A percentile compares a stretch with the other conserved stretches of the same genome.
Evolutionary conservation across 192 early-diverging fungal species (phyloP).

Genomic region (Backusella sp.): DNA sequence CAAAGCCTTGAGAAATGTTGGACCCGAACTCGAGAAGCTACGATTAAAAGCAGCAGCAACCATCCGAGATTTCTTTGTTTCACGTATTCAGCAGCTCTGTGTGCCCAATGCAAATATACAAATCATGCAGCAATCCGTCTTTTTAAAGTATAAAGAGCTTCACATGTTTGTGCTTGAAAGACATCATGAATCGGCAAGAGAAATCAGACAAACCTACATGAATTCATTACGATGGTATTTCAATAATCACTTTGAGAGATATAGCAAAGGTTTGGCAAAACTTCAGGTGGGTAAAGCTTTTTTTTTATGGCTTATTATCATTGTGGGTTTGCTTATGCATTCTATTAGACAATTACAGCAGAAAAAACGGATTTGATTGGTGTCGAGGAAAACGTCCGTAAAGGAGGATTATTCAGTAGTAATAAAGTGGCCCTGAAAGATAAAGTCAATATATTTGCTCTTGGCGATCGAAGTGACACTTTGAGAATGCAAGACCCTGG

Average conservation of each 20-base stretch:
- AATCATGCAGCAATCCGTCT: constrained; percentile 87
- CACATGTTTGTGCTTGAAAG: constrained; percentile 89
- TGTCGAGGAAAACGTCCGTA: constrained; percentile 72
- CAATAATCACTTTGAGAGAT: constrained; percentile 87
- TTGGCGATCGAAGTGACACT: constrained; percentile 81
- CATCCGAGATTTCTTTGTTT: constrained; percentile 85
- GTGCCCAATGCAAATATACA: constrained; percentile 91
- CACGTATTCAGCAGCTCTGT: constrained; percentile 82
- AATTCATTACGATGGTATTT: constrained; percentile 85
- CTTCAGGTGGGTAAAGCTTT: constrained; percentile 56
- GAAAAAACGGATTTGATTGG: constrained; percentile 89
- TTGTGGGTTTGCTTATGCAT: neutral
- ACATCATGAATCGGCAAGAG: constrained; percentile 82
- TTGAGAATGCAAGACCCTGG: constrained; percentile 76
- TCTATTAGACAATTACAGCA: constrained; percentile 55
- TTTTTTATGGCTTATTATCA: neutral
- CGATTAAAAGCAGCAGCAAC: constrained; percentile 80
- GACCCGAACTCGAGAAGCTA: constrained; percentile 91
- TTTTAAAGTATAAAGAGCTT: constrained; percentile 90
- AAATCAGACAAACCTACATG: constrained; percentile 86
- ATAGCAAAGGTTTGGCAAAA: constrained; percentile 70
- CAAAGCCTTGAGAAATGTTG: constrained; percentile 78
- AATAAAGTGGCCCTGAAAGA: constrained; percentile 72
- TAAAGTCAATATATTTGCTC: constrained; percentile 80
- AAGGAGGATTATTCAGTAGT: constrained; percentile 65